A percentile compares a stretch with the other conserved stretches of the same genome.
Evolutionary conservation across 1,284 basidiomycete genomes (phyloP).

Genomic region (Thecaphora thlaspeos): DNA sequence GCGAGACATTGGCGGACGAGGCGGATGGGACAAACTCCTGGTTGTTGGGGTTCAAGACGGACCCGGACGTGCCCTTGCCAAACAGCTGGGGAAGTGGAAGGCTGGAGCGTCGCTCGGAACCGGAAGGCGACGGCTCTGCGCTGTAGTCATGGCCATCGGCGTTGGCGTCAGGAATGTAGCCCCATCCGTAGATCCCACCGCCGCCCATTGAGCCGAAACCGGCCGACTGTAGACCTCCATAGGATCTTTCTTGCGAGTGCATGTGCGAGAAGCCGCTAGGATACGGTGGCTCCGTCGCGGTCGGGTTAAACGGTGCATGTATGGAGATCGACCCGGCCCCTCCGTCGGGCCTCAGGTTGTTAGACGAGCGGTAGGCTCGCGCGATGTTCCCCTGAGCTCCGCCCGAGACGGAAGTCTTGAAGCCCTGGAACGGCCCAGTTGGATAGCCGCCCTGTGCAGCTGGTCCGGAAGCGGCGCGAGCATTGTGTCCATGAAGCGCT

Average conservation of each 20-base stretch:
- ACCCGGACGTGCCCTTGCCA: slow-evolving; percentile 8
- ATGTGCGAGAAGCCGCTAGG: neutral
- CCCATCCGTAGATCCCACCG: neutral
- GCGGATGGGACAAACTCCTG: slow-evolving; percentile 41
- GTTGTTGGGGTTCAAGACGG: slow-evolving; percentile 37
- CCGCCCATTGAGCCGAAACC: neutral
- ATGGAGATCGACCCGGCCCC: neutral
- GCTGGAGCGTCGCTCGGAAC: slow-evolving; percentile 14
- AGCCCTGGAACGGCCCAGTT: neutral
- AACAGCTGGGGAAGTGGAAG: slow-evolving; percentile 23
- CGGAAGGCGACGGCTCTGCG: neutral
- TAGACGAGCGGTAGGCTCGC: neutral
- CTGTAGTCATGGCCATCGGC: neutral
- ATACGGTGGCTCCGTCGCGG: neutral
- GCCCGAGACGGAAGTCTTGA: neutral
- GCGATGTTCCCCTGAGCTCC: neutral
- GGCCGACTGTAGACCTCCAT: neutral
- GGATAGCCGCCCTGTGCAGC: neutral
- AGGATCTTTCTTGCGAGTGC: neutral
- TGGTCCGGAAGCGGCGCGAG: neutral
- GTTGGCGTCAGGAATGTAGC: neutral
- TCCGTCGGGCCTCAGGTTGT: neutral
- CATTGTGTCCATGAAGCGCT: neutral
- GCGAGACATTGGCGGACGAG: slow-evolving; percentile 28
- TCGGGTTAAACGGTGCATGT: neutral